phyloP scores from a whole-genome alignment of 2,329 filamentous ascomycete genomes.

The Whalleya microplaca region DNA sequence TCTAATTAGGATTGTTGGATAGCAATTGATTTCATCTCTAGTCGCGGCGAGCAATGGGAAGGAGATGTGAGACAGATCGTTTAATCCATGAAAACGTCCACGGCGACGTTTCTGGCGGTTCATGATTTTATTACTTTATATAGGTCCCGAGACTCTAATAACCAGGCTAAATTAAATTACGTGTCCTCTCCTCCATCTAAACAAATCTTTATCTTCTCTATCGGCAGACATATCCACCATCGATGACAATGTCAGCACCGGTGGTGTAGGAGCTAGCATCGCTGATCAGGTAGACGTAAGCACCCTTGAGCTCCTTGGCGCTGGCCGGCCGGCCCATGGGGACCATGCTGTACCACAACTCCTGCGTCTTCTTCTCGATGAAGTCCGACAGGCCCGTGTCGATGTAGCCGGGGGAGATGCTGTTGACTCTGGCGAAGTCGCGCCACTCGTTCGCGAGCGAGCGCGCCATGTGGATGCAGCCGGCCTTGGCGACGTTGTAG shows the following conservation, averaged over 20 bases:
- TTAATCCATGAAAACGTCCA: too few species aligned
- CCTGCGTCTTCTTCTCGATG: constrained; percentile 39
- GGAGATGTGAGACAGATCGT: too few species aligned
- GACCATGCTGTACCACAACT: constrained; percentile 39
- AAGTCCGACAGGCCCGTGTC: constrained; percentile 46
- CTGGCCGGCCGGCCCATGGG: constrained; percentile 58
- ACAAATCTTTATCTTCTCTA: constrained; percentile 6
- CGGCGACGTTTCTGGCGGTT: too few species aligned
- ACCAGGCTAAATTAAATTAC: too few species aligned
- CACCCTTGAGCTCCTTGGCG: constrained; percentile 70
- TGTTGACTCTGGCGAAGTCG: constrained; percentile 64
- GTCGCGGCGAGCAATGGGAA: too few species aligned
- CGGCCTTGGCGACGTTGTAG: constrained; percentile 64
- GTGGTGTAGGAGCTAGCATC: constrained; percentile 79
- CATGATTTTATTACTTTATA: too few species aligned
- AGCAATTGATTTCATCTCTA: too few species aligned
- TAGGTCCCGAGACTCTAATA: too few species aligned
- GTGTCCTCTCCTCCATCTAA: too few species aligned
- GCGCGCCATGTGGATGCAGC: constrained; percentile 46
- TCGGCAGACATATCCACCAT: constrained; percentile 64
- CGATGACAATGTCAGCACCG: constrained; percentile 70
- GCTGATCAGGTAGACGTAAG: constrained; percentile 75
- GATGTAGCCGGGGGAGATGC: constrained; percentile 66
- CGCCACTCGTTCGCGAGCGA: constrained; percentile 64
- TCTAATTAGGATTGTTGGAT: too few species aligned